phyloP scores from a whole-genome alignment of 2,329 filamentous ascomycete species.

The Exophiala phaeomuriformis region DNA sequence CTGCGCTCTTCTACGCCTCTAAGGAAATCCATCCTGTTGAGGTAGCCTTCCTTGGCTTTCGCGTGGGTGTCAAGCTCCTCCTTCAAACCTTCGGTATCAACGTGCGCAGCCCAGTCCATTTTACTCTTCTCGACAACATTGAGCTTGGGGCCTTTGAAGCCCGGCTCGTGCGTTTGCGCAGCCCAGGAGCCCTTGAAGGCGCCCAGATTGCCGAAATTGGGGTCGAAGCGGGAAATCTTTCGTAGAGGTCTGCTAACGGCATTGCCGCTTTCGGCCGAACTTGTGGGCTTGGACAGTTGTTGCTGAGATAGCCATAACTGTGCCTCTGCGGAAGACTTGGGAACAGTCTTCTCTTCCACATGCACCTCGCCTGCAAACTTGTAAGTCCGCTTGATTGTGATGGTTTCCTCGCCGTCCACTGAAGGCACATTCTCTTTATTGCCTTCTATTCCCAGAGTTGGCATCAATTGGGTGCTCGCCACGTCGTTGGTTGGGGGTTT shows the following conservation, averaged over 20 bases:
- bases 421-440: slow-evolving; percentile 25
- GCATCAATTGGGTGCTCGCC: background rate
- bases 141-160: slow-evolving; percentile 50
- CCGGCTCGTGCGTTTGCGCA: slow-evolving; percentile 26
- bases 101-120: slow-evolving; percentile 58
- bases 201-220: slow-evolving; percentile 32
- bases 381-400: slow-evolving; percentile 52
- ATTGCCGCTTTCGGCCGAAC: slow-evolving; percentile 23
- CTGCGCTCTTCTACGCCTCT: slow-evolving; percentile 49
- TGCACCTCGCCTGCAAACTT: slow-evolving; percentile 51
- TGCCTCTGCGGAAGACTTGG: slow-evolving; percentile 49
- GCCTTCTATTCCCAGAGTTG: slow-evolving; percentile 12
- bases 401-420: slow-evolving; percentile 36
- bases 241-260: slow-evolving; percentile 35
- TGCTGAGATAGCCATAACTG: slow-evolving; percentile 46
- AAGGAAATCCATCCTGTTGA: slow-evolving; percentile 57
- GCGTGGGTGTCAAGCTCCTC: slow-evolving; percentile 56
- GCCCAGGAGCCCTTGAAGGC: slow-evolving; percentile 30
- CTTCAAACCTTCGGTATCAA: slow-evolving; percentile 53
- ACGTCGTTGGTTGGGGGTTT: background rate
- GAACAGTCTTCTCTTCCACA: slow-evolving; percentile 48
- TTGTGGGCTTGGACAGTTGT: slow-evolving; percentile 30
- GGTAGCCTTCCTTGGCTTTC: slow-evolving; percentile 55
- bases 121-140: slow-evolving; percentile 61
- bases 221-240: slow-evolving; percentile 42